phyloP scores from a whole-genome alignment of 495 filamentous ascomycete genomes.

The Tuber aestivum region DNA sequence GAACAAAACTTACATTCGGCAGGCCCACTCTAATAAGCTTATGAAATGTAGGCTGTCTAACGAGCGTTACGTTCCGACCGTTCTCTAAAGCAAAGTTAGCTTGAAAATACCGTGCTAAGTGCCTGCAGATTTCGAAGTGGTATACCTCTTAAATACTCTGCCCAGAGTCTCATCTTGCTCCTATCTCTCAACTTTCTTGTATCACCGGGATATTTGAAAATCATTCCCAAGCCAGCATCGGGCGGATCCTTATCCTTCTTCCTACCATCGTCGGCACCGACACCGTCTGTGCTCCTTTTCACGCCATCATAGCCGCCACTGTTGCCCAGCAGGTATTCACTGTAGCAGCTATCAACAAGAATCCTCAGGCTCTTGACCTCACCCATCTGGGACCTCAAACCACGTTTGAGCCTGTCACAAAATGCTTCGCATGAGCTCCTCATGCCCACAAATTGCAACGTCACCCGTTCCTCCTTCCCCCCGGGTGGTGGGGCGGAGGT shows the following conservation, averaged over 20 bases:
- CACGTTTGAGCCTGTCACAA: constrained; percentile 89
- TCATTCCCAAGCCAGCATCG: constrained; percentile 84
- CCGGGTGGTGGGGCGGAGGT: constrained; percentile 42
- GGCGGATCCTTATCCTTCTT: constrained; percentile 61
- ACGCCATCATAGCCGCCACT: constrained; percentile 44
- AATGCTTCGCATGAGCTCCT: constrained; percentile 87
- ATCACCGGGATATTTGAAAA: constrained; percentile 94
- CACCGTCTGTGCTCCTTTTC: constrained; percentile 19
- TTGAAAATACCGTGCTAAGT: constrained; percentile 12
- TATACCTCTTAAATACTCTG: constrained; percentile 78
- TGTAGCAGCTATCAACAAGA: constrained; percentile 79
- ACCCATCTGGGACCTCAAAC: constrained; percentile 72
- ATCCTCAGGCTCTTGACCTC: constrained; percentile 75
- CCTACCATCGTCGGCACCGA: constrained; percentile 43
- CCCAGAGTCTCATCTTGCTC: constrained; percentile 96
- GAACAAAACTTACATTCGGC: constrained; percentile 55
- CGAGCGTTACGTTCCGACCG: constrained; percentile 81
- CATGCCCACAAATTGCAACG: constrained; percentile 80
- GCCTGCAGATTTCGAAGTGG: constrained; percentile 6
- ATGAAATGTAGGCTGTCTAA: constrained; percentile 94
- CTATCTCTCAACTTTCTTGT: constrained; percentile 88
- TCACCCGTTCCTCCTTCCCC: constrained; percentile 67
- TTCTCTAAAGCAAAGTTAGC: constrained; percentile 57
- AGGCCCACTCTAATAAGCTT: constrained; percentile 93
- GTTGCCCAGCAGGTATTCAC: constrained; percentile 74